Evolutionary conservation across 164 flowering plant species (phyloP).

Genomic region (Stephania japonica): DNA sequence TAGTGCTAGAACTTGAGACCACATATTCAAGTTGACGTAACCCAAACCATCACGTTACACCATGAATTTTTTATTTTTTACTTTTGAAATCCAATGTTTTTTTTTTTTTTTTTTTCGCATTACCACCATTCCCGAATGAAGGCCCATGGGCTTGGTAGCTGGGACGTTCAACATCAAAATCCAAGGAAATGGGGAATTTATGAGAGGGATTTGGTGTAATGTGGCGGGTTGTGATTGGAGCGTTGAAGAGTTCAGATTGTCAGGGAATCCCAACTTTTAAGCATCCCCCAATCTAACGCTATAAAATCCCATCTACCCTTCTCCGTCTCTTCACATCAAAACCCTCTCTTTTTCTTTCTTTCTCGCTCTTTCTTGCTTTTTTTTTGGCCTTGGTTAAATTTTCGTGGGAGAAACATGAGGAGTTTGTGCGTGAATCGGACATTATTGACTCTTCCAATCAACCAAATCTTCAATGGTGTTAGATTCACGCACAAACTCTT

Average conservation of each 20-base stretch:
- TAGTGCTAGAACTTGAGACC: too few relatives aligned
- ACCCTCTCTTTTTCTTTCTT: neutral
- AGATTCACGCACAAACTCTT: conserved; percentile 25
- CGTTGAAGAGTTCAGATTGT: too few relatives aligned
- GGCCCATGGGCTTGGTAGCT: too few relatives aligned
- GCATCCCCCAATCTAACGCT: neutral
- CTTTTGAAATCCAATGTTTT: too few relatives aligned
- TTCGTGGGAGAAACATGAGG: neutral
- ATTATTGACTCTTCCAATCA: neutral
- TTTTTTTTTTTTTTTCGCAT: too few relatives aligned
- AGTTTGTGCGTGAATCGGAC: neutral
- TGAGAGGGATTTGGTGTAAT: neutral
- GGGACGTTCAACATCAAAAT: too few relatives aligned
- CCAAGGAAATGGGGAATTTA: too few relatives aligned
- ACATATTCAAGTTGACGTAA: too few relatives aligned
- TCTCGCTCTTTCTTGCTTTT: neutral
- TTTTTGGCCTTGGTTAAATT: neutral
- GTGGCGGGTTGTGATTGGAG: neutral
- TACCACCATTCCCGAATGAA: too few relatives aligned
- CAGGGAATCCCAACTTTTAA: too few relatives aligned
- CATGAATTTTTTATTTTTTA: too few relatives aligned
- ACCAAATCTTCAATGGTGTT: conserved; percentile 8
- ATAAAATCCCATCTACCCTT: neutral
- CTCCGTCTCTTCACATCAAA: neutral
- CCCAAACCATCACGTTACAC: too few relatives aligned